A percentile compares a stretch with the other conserved stretches of the same genome.
Conservation (phyloP, 2,329 filamentous ascomycete genomes). For the Aspergillus flavus region DNA sequence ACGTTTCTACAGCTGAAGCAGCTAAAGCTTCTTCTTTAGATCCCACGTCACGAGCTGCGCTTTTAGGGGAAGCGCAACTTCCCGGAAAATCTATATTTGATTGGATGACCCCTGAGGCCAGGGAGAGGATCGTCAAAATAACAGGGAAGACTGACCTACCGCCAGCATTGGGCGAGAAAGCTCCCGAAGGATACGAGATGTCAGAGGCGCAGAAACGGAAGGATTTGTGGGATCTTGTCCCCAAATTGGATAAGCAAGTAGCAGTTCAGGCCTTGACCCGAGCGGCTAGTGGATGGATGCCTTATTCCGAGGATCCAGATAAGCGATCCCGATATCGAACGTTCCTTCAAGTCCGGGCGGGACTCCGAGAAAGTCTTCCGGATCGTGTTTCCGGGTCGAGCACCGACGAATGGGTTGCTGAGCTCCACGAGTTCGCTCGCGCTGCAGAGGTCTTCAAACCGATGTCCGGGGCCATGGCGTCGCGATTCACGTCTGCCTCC, state of each 20-base stretch:
- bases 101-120: constrained; percentile 76
- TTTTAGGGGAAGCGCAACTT: constrained; percentile 78
- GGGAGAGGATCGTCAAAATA: constrained; percentile 73
- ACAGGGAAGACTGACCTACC: constrained; percentile 79
- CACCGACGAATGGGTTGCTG: constrained; percentile 75
- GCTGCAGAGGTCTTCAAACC: constrained; percentile 84
- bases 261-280: constrained; percentile 70
- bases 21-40: constrained; percentile 77
- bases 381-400: constrained; percentile 54
- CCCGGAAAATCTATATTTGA: constrained; percentile 96
- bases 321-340: constrained; percentile 80
- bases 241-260: constrained; percentile 66
- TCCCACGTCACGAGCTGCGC: constrained; percentile 72
- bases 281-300: constrained; percentile 69
- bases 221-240: constrained; percentile 61
- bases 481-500: constrained; percentile 74
- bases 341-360: constrained; percentile 78
- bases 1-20: constrained; percentile 72
- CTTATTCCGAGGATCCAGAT: constrained; percentile 78
- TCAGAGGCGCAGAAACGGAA: constrained; percentile 66
- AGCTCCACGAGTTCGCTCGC: constrained; percentile 76
- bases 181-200: constrained; percentile 64
- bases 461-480: constrained; percentile 89
- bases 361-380: constrained; percentile 61
- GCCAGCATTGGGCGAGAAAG: constrained; percentile 71